Base-by-base conservation (phyloP, 1,139 yeast species). In the Taphrina deformans region DNA sequence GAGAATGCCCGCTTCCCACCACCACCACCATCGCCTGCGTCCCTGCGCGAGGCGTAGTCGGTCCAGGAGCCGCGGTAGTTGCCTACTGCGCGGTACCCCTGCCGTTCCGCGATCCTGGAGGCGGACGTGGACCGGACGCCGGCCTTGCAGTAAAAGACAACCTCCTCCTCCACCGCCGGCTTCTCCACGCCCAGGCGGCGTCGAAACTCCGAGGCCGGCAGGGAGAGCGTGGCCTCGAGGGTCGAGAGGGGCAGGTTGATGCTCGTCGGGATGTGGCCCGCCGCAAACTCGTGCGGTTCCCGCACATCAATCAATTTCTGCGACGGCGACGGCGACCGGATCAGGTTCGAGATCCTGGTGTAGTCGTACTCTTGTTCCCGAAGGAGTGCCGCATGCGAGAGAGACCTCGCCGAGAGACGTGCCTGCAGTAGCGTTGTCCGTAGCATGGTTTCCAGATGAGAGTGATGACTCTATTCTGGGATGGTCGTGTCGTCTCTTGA, bases 111-210 rank as follows among this genome's bases (percentile, higher is more conserved):
- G 73, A 92, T 80, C 73, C 89, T 96, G 73, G 91, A 97, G 52
- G 97, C 95, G 67, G 91, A 90, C 55, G 91, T 82, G 50, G 96
- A 88, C 79, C 99, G 85, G 56, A 91, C 89, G 65, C 99, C 99
- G 4, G 89, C 96, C 66, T 88, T 84, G 78, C 99, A 93, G 78
- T 92, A 92, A 77, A 93, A 92, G 50, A 93, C 83, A 74, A 93
- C 80, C 71, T 89, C 90, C 10, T 50, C 63, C 73, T 88, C 84
- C 59, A 84, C 85, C 51, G 79, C 75, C 2, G 99, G 99, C 78
- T 93, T 93, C n/a, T 80, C 80, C 73, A 91, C 86, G 16, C 96
- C 93, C 77, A 92, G 91, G 64, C 83, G 79, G 45, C 88, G 89
- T 71, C 84, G 82, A 73, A 95, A 93, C 70, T 89, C 96, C 64